Percentiles rank a stretch among this genome's conserved stretches.
phyloP scores from a whole-genome alignment of 2,329 filamentous ascomycete genomes.

The Rhynchosporium graminicola region DNA sequence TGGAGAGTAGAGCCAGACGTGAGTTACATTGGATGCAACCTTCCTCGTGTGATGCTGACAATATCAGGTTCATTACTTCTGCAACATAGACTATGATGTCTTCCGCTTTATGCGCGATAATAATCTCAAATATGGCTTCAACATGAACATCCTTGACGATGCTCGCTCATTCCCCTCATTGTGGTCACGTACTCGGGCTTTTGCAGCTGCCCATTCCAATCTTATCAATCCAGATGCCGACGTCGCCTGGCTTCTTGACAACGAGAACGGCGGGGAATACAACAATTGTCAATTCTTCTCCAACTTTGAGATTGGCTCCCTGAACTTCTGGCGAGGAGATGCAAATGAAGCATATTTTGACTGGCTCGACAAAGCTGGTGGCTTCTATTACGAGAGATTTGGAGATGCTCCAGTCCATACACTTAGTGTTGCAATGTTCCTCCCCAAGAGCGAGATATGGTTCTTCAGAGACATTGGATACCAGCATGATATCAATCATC shows the following conservation, averaged over 20 bases:
- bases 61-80: constrained; percentile 54
- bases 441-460: constrained; percentile 89
- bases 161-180: constrained; percentile 88
- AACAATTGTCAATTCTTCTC: constrained; percentile 99
- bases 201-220: constrained; percentile 83
- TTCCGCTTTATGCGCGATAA: constrained; percentile 85
- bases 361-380: constrained; percentile 81
- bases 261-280: constrained; percentile 80
- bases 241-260: constrained; percentile 82
- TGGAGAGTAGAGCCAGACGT: constrained; percentile 63
- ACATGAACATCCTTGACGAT: constrained; percentile 93
- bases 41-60: constrained; percentile 21
- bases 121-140: constrained; percentile 75
- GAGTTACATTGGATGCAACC: constrained; percentile 35
- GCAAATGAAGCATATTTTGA: constrained; percentile 89
- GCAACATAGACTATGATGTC: constrained; percentile 76
- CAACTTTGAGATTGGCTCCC: constrained; percentile 93
- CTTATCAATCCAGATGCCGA: constrained; percentile 80
- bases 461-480: constrained; percentile 99
- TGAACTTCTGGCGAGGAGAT: constrained; percentile 86
- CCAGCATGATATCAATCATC: constrained; percentile 67
- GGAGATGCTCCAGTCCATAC: constrained; percentile 96
- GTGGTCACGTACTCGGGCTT: constrained; percentile 90
- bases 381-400: constrained; percentile 98
- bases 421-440: constrained; percentile 80